Conservation (phyloP, 176 grass and related monocot species). For the Phoenix roebelenii region DNA sequence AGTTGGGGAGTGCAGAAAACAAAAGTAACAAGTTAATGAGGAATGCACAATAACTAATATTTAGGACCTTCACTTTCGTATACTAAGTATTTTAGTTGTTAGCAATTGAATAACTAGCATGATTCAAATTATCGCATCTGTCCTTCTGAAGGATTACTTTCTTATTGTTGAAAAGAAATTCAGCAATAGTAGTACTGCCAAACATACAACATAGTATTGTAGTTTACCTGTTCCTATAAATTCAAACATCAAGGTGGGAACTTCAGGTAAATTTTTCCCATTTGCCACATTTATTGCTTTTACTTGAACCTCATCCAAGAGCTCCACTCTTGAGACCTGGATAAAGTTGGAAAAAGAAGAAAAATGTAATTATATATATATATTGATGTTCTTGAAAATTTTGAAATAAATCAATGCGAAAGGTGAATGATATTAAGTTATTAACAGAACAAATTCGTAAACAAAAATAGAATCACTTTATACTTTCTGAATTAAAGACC, state of each 20-base stretch:
- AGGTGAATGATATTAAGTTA: no score
- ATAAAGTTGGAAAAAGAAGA: no score
- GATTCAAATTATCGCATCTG: no score
- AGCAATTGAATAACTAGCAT: no score
- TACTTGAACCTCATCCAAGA: conserved; percentile 96
- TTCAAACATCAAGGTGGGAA: conserved; percentile 96
- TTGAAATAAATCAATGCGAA: no score
- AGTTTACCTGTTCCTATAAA: conserved; percentile 90
- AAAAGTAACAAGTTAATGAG: conserved; percentile 1
- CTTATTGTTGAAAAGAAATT: no score
- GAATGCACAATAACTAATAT: neutral
- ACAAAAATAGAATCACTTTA: neutral
- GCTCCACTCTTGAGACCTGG: conserved; percentile 90
- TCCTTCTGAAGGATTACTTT: no score
- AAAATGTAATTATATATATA: no score
- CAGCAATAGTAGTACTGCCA: neutral
- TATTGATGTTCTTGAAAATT: no score
- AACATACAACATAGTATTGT: conserved; percentile 1
- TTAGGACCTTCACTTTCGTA: no score
- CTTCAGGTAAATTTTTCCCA: conserved; percentile 81
- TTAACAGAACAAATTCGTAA: conserved; percentile 4
- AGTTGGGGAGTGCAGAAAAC: neutral
- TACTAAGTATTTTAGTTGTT: no score
- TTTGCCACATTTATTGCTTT: conserved; percentile 92
- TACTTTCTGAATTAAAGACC: no score